Percentiles rank a stretch among this genome's conserved stretches.
Evolutionary conservation across 768 basidiomycete genomes (phyloP).

Genomic region (Asterophora parasitica): DNA sequence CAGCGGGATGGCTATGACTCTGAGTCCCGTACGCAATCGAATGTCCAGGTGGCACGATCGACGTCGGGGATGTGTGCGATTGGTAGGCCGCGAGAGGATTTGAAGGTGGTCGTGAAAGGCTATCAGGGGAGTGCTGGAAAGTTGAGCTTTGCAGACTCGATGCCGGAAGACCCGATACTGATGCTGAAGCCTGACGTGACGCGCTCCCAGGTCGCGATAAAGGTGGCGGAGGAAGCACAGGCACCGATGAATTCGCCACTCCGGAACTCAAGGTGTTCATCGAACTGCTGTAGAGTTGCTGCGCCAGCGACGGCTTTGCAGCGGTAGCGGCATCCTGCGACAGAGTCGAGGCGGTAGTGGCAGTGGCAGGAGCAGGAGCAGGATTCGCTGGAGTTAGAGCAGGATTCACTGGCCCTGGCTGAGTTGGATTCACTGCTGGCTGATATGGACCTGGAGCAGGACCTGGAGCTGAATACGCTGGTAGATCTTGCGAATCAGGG

Average conservation of each 20-base stretch:
- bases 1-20: too few species aligned
- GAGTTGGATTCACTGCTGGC: too few species aligned
- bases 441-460: too few species aligned
- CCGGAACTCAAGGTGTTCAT: slow-evolving; percentile 7
- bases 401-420: too few species aligned
- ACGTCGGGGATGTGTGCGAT: not conserved
- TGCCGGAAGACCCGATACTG: not conserved
- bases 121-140: slow-evolving; percentile 4
- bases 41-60: not conserved
- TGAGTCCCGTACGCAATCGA: too few species aligned
- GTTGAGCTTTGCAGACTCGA: not conserved
- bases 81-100: not conserved
- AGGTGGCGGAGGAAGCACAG: slow-evolving; percentile 14
- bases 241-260: not conserved
- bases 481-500: slow-evolving; percentile 2
- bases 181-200: not conserved
- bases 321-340: too few species aligned
- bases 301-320: slow-evolving; percentile 26
- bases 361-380: slow-evolving; percentile 9
- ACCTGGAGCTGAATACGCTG: not conserved
- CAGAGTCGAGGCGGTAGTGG: too few species aligned
- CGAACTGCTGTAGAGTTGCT: slow-evolving; percentile 41
- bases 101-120: not conserved
- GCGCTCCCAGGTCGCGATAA: not conserved
- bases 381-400: slow-evolving; percentile 1